Evolutionary conservation across 78 protist genomes (phyloP).

Genomic region (Cavenderia fasciculata): DNA sequence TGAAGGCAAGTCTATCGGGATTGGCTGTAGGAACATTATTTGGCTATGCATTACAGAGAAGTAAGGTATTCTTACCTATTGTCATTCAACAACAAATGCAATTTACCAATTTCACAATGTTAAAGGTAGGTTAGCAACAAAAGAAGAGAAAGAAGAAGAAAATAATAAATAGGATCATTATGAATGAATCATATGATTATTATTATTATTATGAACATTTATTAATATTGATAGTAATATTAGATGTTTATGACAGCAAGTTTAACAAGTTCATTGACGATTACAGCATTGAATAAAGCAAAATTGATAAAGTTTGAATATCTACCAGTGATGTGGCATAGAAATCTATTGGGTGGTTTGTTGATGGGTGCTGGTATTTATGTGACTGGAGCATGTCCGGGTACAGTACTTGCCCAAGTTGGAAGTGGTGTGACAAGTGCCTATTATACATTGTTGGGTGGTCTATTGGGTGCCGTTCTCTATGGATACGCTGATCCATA

Average conservation of each 20-base stretch:
- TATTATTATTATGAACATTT: no score
- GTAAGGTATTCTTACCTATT: slow-evolving; percentile 38
- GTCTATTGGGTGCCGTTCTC: slow-evolving; percentile 30
- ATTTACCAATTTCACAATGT: slow-evolving; percentile 64
- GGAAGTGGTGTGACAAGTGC: slow-evolving; percentile 30
- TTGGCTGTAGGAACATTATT: slow-evolving; percentile 19
- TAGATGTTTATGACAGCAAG: slow-evolving; percentile 75
- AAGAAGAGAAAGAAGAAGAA: no score
- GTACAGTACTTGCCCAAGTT: slow-evolving; percentile 74
- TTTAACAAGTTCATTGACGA: slow-evolving; percentile 29
- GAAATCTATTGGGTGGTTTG: slow-evolving; percentile 70
- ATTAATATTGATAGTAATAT: no score
- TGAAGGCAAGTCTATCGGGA: slow-evolving; percentile 9
- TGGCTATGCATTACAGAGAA: slow-evolving; percentile 62
- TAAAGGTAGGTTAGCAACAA: no score
- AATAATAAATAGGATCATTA: no score
- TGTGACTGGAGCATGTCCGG: slow-evolving; percentile 76
- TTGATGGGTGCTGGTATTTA: slow-evolving; percentile 64
- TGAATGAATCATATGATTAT: no score
- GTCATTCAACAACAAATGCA: slow-evolving; percentile 59
- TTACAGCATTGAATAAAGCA: slow-evolving; percentile 7
- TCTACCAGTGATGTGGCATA: slow-evolving; percentile 15
- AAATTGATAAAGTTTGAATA: background rate
- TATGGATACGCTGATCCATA: background rate
- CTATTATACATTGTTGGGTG: slow-evolving; percentile 54